phyloP scores from a whole-genome alignment of 2,329 filamentous ascomycete genomes.

The Talaromyces sp. region DNA sequence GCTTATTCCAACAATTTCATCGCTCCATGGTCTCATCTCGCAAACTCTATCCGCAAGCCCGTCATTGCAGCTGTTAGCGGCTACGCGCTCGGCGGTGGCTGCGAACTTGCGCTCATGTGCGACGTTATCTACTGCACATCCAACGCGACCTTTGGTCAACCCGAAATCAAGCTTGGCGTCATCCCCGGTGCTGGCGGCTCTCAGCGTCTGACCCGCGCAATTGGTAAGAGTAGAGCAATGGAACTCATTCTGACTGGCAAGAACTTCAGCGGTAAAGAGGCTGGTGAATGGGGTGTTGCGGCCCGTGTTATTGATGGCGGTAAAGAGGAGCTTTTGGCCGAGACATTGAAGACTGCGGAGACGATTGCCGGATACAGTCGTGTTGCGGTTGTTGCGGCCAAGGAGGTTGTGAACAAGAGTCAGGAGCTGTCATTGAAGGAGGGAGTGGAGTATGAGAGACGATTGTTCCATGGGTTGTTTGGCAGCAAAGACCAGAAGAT shows the following conservation, averaged over 20 bases:
- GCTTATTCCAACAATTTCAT: conserved; percentile 93
- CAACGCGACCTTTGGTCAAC: conserved; percentile 87
- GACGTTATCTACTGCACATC: conserved; percentile 90
- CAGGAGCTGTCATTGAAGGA: conserved; percentile 84
- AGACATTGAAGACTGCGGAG: conserved; percentile 76
- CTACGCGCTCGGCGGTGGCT: conserved; percentile 90
- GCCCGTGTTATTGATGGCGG: conserved; percentile 71
- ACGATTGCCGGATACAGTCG: conserved; percentile 82
- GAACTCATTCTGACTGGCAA: conserved; percentile 84
- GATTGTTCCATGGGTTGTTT: conserved; percentile 89
- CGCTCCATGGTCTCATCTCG: conserved; percentile 85
- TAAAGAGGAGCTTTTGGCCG: conserved; percentile 78
- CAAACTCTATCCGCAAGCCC: conserved; percentile 83
- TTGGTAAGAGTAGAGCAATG: conserved; percentile 85
- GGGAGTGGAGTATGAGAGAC: conserved; percentile 90
- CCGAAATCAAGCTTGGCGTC: conserved; percentile 91
- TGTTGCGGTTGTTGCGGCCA: conserved; percentile 83
- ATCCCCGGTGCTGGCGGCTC: conserved; percentile 90
- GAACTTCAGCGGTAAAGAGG: conserved; percentile 78
- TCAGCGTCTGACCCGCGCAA: conserved; percentile 77
- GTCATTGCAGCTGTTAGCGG: conserved; percentile 92
- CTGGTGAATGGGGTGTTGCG: conserved; percentile 85
- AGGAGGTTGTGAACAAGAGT: conserved; percentile 99
- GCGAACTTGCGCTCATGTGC: conserved; percentile 96
- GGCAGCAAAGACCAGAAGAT: conserved; percentile 97